Percentiles rank a stretch among this genome's conserved stretches.
These are phyloP conservation scores for Fusarium bulbicola DNA, from an alignment of 2,329 filamentous ascomycete species.

Conservation along the genomic window DNA sequence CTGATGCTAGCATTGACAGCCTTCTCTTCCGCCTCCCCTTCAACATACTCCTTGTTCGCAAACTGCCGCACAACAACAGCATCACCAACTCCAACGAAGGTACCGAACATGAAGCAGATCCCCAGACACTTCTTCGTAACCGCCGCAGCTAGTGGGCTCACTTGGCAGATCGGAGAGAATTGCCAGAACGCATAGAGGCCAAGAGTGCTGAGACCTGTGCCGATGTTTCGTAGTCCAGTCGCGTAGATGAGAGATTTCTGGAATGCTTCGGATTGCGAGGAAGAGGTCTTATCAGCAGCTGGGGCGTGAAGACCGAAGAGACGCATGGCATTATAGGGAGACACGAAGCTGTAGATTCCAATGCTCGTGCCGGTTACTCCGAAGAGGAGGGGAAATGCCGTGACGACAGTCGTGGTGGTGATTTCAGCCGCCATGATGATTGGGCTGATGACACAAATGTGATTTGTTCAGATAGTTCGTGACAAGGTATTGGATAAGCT, in stretches of 20 bases:
- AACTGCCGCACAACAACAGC: constrained; percentile 18
- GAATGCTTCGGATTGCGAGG: constrained; percentile 4
- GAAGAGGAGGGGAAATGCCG: constrained; percentile 22
- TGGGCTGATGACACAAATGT: not conserved
- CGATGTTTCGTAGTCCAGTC: constrained; percentile 18
- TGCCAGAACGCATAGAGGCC: constrained; percentile 27
- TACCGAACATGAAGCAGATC: constrained; percentile 21
- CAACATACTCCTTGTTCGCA: constrained; percentile 12
- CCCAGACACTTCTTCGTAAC: constrained; percentile 17
- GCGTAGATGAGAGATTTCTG: constrained; percentile 20
- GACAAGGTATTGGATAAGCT: too few species aligned
- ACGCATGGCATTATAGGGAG: constrained; percentile 14
- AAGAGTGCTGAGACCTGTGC: constrained; percentile 9
- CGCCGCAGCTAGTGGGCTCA: not conserved
- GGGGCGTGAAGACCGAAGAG: constrained; percentile 7
- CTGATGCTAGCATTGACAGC: constrained; percentile 15
- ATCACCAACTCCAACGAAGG: constrained; percentile 22
- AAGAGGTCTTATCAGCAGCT: not conserved
- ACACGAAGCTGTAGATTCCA: constrained; percentile 31
- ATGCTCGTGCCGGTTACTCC: constrained; percentile 9
- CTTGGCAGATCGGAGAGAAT: constrained; percentile 15
- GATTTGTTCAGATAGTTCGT: too few species aligned
- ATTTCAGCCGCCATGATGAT: constrained; percentile 1
- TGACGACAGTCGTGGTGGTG: not conserved
- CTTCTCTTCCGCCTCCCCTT: constrained; percentile 3